Base-by-base conservation (phyloP, 257 asterid species). In the Gentiana straminea region DNA sequence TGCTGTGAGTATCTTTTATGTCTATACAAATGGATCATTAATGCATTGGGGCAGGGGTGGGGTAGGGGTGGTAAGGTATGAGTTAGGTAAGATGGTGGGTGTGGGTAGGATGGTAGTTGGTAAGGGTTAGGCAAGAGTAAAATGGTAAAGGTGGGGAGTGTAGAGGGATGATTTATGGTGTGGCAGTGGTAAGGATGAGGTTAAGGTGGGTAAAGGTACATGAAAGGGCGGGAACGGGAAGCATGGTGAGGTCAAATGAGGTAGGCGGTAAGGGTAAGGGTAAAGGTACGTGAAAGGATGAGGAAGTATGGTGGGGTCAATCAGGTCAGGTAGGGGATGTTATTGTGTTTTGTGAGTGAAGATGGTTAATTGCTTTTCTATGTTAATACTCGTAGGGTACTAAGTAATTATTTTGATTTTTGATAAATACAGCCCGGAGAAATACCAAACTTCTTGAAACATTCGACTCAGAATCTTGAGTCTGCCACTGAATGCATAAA, bases 401-500 rank as follows among this genome's bases (percentile, higher is more conserved):
- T 0, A 38, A 2, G 13, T 48, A 3, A 15, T 7, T 12, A 13
- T 11, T 46, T 5, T 13, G 24, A 0, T 32, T 32, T 33, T 43
- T 47, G 55, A 55, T 47, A 15, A 39, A 37, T 60, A 57, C 69
- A 78, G 81, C 8, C 13, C 11, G 71, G 35, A 41, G 64, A 67
- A 67, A 41, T 51, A 62, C 55, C 50, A 37, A 67, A 77, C 3
- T 72, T 72, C 73, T 67, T 5, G 33, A n/a, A 55, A 38, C 49
- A 58, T 54, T 13, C 67, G 66, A 51, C 5, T 11, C 64, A 75
- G 59, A 69, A 73, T 2, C 68, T 73, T 49, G 82, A 80, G 1
- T 15, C 70, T 51, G 74, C 79, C 8, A 55, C 33, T 37, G 68
- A 78, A 46, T 67, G 89, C 52, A 2, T 86, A 3, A 57, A 78